A percentile compares a stretch with the other conserved stretches of the same genome.
Evolutionary conservation across 177 flowering plant genomes (phyloP).

Genomic region (Vitis hybrid): DNA sequence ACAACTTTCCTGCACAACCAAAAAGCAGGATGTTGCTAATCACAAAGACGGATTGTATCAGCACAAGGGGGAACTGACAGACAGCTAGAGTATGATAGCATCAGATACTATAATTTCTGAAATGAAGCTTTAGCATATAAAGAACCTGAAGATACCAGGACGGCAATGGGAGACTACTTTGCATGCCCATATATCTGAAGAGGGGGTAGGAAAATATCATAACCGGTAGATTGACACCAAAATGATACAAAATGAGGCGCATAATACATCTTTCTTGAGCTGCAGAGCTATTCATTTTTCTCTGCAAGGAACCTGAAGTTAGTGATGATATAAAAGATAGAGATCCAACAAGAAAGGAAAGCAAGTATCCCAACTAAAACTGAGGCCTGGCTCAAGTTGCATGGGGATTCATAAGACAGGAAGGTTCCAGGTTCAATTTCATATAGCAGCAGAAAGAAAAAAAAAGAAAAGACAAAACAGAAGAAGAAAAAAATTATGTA

Average conservation of each 20-base stretch:
- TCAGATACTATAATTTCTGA: not conserved
- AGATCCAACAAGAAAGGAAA: too few species aligned
- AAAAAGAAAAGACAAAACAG: too few species aligned
- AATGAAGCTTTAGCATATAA: constrained; percentile 44
- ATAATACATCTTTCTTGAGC: constrained; percentile 93
- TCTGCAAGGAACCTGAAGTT: constrained; percentile 44
- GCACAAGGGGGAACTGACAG: not conserved
- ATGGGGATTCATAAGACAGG: too few species aligned
- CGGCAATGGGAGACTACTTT: constrained; percentile 88
- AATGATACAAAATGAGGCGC: constrained; percentile 80
- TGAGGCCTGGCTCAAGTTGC: too few species aligned
- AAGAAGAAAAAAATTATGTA: too few species aligned
- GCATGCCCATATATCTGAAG: constrained; percentile 92
- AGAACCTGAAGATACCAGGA: constrained; percentile 96
- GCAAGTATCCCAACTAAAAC: too few species aligned
- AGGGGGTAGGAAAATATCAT: constrained; percentile 87
- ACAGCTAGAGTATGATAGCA: not conserved
- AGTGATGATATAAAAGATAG: not conserved
- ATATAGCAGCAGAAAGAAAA: too few species aligned
- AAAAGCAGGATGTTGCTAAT: constrained; percentile 4
- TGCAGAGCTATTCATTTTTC: constrained; percentile 75
- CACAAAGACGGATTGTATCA: not conserved
- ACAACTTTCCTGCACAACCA: constrained; percentile 79
- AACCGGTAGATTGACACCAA: constrained; percentile 88
- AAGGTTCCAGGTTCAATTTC: too few species aligned